A percentile compares a stretch with the other conserved stretches of the same genome.
Evolutionary conservation across 2,329 filamentous ascomycete species (phyloP).

Genomic region (Plectosphaerella cucumerina): DNA sequence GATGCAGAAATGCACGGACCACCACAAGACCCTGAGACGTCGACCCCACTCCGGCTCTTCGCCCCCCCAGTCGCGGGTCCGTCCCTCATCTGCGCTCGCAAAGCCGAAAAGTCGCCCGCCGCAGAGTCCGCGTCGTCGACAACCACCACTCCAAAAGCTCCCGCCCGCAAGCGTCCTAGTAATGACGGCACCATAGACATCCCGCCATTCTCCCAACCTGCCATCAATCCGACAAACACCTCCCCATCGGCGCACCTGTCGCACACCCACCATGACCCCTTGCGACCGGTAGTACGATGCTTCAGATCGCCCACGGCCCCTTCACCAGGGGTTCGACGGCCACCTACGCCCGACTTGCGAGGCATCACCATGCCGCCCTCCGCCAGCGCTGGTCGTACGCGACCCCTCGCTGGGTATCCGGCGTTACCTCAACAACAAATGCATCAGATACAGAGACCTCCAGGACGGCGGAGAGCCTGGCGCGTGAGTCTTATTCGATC

Average conservation of each 20-base stretch:
- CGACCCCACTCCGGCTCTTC: neutral
- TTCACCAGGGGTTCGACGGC: constrained; percentile 36
- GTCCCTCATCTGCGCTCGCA: neutral
- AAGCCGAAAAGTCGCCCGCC: neutral
- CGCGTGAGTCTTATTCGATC: constrained; percentile 29
- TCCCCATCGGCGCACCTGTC: neutral
- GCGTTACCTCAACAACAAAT: constrained; percentile 19
- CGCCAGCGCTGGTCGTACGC: constrained; percentile 27
- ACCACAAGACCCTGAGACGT: neutral
- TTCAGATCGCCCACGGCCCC: constrained; percentile 19
- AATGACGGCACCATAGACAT: neutral
- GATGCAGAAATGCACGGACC: neutral
- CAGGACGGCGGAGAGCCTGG: constrained; percentile 24
- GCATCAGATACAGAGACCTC: constrained; percentile 9
- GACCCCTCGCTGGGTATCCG: constrained; percentile 41
- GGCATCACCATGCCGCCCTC: constrained; percentile 34
- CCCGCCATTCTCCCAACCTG: neutral
- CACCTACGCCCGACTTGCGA: constrained; percentile 48
- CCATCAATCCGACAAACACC: neutral
- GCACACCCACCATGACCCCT: neutral
- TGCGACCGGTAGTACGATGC: constrained; percentile 7
- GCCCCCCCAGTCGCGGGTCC: neutral
- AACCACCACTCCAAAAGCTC: too few species aligned
- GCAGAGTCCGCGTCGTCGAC: neutral
- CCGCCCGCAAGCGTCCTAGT: neutral